Evolutionary conservation across 169 alveolate species (phyloP), one percentile per base, ranked within the genome.

Genomic region (Cryptosporidium bovis): DNA sequence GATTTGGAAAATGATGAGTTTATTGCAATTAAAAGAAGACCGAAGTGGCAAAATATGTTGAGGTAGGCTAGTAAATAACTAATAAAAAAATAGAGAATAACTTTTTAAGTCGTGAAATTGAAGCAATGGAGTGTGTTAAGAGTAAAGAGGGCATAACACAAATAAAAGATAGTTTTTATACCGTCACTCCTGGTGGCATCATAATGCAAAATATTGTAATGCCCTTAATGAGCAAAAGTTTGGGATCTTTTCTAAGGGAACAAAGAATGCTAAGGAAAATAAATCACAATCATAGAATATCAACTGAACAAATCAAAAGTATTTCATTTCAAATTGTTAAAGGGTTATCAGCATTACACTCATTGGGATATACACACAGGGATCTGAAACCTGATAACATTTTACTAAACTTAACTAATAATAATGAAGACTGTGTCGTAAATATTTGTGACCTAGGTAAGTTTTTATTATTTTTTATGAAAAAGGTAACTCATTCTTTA

Each of bases 21-120:
- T 34, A 71, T 77, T 27, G 87, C 87, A 58, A 77, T 77, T 56
- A 77, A 77, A 44, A 77, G 87, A 60, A 34, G 87, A 24, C 87
- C 87, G 0, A 77, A 77, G 27, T 77, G 87, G 87, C 87, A 77
- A 77, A 77, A 62, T 60, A n/a, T 31, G n/a, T 16, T 27, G 46
- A 77, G 87, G 87, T 77, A 62, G 4, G 87, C 31, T 56, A 29
- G 10, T n/a, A 13, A 33, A 77, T 3, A 36, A 62, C 13, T 71
- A 51, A 46, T 31, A 55, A 55, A 13, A 55, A 13, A 5, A 27
- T 6, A 27, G 31, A 18, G 13, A 34, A n/a, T 31, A 18, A 18
- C 20, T n/a, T 56, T 58, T 1, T 60, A 4, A 77, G 87, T 40
- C 87, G 87, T 12, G 87, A 77, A 62, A 71, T 77, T 36, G 87